Evolutionary conservation across 768 basidiomycete species (phyloP).

Genomic region (Dentipellis sp.): DNA sequence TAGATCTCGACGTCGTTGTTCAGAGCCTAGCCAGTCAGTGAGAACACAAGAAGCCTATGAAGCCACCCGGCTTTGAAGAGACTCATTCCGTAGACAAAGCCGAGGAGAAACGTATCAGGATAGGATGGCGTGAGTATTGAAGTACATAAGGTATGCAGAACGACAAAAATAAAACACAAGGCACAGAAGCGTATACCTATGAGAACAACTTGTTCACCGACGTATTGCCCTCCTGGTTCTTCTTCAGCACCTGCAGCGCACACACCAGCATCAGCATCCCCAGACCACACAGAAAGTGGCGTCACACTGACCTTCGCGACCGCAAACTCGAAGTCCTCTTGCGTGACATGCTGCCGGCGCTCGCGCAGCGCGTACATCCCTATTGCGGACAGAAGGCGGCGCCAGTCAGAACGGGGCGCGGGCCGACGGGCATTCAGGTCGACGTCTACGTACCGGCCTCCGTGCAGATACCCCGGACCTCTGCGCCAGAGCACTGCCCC

Average conservation of each 20-base stretch:
- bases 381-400: conserved; percentile 16
- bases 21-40: too few species aligned
- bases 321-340: conserved; percentile 98
- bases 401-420: not conserved
- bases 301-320: conserved; percentile 70
- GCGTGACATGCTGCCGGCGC: conserved; percentile 92
- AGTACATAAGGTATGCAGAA: not conserved
- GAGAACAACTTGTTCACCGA: conserved; percentile 93
- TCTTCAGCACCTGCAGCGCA: conserved; percentile 66
- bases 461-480: conserved; percentile 94
- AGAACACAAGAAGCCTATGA: too few species aligned
- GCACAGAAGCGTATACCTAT: conserved; percentile 26
- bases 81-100: not conserved
- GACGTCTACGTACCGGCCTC: conserved; percentile 64
- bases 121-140: not conserved
- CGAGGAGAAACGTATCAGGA: not conserved
- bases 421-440: not conserved
- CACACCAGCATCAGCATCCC: not conserved
- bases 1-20: too few species aligned
- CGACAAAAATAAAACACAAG: not conserved
- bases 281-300: conserved; percentile 1
- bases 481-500: conserved; percentile 97
- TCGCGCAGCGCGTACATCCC: conserved; percentile 97
- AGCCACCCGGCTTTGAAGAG: too few species aligned
- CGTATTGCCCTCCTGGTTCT: conserved; percentile 92